phyloP scores from a whole-genome alignment of 768 basidiomycete genomes.

The Phaeotremella skinneri region DNA sequence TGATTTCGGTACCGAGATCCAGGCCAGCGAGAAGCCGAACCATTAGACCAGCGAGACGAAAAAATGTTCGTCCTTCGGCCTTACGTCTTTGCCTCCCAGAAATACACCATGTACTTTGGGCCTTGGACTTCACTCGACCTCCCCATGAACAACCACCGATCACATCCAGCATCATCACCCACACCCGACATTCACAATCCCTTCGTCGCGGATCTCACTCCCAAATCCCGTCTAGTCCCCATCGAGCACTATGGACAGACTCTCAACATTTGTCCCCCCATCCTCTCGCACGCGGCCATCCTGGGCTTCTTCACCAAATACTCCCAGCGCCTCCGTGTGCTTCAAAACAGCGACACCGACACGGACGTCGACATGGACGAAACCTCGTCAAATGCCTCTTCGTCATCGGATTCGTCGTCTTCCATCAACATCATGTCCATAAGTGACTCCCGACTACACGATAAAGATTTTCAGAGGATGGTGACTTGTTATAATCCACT shows the following conservation, averaged over 20 bases:
- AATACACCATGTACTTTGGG: slow-evolving; percentile 50
- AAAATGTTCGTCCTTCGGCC: slow-evolving; percentile 53
- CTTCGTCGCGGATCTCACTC: slow-evolving; percentile 50
- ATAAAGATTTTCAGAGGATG: slow-evolving; percentile 49
- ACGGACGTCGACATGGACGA: slow-evolving; percentile 3
- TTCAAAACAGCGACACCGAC: slow-evolving; percentile 23
- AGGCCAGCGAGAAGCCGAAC: slow-evolving; percentile 31
- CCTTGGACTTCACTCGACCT: slow-evolving; percentile 52
- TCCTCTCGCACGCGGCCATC: slow-evolving; percentile 53
- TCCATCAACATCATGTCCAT: slow-evolving; percentile 2
- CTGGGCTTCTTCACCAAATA: slow-evolving; percentile 48
- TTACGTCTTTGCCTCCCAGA: slow-evolving; percentile 53
- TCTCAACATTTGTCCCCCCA: slow-evolving; percentile 48
- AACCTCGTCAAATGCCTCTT: neutral
- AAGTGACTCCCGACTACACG: slow-evolving; percentile 40
- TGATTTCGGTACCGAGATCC: neutral
- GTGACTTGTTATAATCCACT: slow-evolving; percentile 49
- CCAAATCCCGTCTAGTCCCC: slow-evolving; percentile 32
- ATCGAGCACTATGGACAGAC: slow-evolving; percentile 49
- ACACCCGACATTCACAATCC: slow-evolving; percentile 21
- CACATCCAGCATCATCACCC: neutral
- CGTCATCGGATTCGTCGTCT: slow-evolving; percentile 8
- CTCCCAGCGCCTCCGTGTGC: slow-evolving; percentile 18
- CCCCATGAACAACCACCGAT: slow-evolving; percentile 27
- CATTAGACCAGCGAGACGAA: slow-evolving; percentile 45